phyloP scores from a whole-genome alignment of 192 early-diverging fungal species.

The Dispira simplex region DNA sequence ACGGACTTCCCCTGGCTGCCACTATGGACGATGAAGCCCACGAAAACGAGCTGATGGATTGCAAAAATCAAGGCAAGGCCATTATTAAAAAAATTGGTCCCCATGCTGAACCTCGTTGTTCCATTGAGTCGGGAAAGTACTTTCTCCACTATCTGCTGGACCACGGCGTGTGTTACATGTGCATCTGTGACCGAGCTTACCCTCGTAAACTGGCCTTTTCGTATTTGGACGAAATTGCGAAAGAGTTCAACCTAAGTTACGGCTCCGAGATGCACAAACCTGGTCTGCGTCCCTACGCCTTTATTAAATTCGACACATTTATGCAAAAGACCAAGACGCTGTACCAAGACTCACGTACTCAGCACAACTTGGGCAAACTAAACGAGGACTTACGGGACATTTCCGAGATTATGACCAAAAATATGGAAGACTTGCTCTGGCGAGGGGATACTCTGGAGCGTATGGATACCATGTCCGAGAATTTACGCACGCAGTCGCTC shows the following conservation, averaged over 20 bases:
- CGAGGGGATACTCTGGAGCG: constrained; percentile 70
- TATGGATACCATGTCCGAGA: constrained; percentile 50
- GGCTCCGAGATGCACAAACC: constrained; percentile 73
- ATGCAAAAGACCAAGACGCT: constrained; percentile 97
- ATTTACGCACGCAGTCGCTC: constrained; percentile 49
- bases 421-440: constrained; percentile 92
- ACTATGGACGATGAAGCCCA: constrained; percentile 91
- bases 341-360: constrained; percentile 89
- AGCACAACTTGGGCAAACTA: constrained; percentile 79
- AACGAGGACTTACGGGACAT: constrained; percentile 96
- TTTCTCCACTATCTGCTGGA: constrained; percentile 92
- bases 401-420: constrained; percentile 94
- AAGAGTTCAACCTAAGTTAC: constrained; percentile 87
- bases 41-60: constrained; percentile 75
- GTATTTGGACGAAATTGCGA: constrained; percentile 87
- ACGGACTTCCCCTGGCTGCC: constrained; percentile 87
- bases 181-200: constrained; percentile 85
- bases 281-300: constrained; percentile 86
- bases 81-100: constrained; percentile 76
- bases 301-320: constrained; percentile 96
- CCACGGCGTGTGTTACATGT: constrained; percentile 84
- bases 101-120: constrained; percentile 81
- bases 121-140: constrained; percentile 83
- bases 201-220: constrained; percentile 87
- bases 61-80: constrained; percentile 87